Percentiles rank a stretch among this genome's conserved stretches.
Evolutionary conservation across 495 filamentous ascomycete species (phyloP).

Genomic region (Neurospora tetrasperma): DNA sequence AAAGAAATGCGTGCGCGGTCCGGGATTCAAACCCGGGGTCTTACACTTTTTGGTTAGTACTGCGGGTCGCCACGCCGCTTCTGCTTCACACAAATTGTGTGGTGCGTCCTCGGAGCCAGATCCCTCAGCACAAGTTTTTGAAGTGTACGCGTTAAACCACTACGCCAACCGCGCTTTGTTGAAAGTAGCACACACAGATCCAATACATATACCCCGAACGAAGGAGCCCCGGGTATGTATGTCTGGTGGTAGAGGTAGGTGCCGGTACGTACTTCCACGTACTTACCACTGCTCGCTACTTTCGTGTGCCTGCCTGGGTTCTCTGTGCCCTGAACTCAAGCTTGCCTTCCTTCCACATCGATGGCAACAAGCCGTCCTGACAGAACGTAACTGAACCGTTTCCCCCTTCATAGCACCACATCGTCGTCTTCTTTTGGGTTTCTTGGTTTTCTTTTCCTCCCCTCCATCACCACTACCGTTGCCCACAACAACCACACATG

Average conservation of each 20-base stretch:
- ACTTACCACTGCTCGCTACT: too few relatives aligned
- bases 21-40: neutral
- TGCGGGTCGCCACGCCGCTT: neutral
- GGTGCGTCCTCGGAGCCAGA: neutral
- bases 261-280: too few relatives aligned
- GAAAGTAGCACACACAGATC: neutral
- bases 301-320: neutral
- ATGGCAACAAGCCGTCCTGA: neutral
- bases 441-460: neutral
- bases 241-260: neutral
- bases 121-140: neutral
- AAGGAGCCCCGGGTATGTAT: neutral
- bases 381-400: neutral
- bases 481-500: neutral
- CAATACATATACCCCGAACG: neutral
- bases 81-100: neutral
- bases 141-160: neutral
- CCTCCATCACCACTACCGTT: neutral
- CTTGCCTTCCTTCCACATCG: neutral
- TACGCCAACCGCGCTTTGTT: neutral
- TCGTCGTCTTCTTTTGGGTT: neutral
- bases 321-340: neutral
- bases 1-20: neutral
- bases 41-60: neutral
- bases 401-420: neutral